Evolutionary conservation across 2,329 filamentous ascomycete genomes (phyloP), one percentile per base, ranked within the genome.

Genomic region (Aspergillus pseudonomiae): DNA sequence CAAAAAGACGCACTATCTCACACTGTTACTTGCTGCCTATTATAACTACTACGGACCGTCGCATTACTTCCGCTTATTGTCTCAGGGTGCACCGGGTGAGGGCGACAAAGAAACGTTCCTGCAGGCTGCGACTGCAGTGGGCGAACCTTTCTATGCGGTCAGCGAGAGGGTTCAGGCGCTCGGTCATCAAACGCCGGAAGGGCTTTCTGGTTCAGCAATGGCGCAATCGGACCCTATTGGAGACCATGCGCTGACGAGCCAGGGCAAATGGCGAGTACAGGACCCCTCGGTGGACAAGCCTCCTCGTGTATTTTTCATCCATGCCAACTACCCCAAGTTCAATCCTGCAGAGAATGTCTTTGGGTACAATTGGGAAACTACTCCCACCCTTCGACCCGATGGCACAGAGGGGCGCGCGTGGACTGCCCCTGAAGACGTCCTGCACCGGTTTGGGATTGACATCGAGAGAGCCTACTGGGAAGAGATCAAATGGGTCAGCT

Each of bases 271-370:
- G 69, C 75, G 77, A 19, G 70, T 75, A 2, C 73, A 76, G 53
- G 75, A 79, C 58, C 67, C 71, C 4, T 63, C 69, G 1, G 70
- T 73, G 36, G 75, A 72, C 21, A 64, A 71, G 24, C 58, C 77
- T 7, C 77, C 77, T 1, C 74, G 69, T 3, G 67, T 75, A 14
- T 77, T 79, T 60, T 80, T 80, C 48, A 71, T 81, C 39, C 78
- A 81, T 61, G 77, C 78, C 28, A 79, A 80, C 60, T 74, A 78
- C 52, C 79, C 79, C 30, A 80, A 80, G 60, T 77, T 81, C 57
- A 78, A 80, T 50, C 78, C 79, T 0, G 71, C 72, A 5, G 77
- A 76, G 52, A 73, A 75, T 12, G 70, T 80, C 3, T 80, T 79
- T 57, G 79, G 78, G 9, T 65, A 71, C 46, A 70, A 72, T 4